These are phyloP conservation scores for Fusarium nematophilum DNA, from an alignment of 2,329 filamentous ascomycete genomes.

Conservation along the genomic window DNA sequence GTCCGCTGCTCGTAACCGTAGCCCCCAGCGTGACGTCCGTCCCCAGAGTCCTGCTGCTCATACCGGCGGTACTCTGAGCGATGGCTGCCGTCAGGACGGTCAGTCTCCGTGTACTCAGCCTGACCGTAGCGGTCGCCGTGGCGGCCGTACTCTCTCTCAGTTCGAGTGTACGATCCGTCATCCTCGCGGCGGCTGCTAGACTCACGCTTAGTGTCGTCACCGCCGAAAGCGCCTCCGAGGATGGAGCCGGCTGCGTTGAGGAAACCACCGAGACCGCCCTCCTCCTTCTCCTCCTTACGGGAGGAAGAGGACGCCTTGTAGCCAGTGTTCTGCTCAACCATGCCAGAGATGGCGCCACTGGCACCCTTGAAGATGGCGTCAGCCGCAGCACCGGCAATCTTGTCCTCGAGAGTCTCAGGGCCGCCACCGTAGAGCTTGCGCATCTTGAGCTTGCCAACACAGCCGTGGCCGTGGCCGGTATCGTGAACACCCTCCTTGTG, in stretches of 20 bases:
- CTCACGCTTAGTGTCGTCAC: conserved; percentile 65
- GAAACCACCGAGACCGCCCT: conserved; percentile 75
- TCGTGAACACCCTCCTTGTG: conserved; percentile 89
- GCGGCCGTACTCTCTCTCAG: conserved; percentile 70
- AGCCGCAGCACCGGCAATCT: conserved; percentile 67
- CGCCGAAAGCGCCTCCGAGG: conserved; percentile 70
- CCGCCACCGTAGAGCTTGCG: conserved; percentile 69
- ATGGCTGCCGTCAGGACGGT: conserved; percentile 67
- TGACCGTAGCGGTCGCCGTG: conserved; percentile 69
- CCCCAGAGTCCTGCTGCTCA: conserved; percentile 64
- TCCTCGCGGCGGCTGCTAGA: conserved; percentile 64
- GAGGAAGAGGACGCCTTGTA: conserved; percentile 51
- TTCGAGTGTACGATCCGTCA: conserved; percentile 71
- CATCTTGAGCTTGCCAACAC: conserved; percentile 81
- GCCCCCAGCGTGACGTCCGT: conserved; percentile 53
- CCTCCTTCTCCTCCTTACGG: conserved; percentile 60
- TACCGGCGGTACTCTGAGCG: conserved; percentile 71
- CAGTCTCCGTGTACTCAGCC: conserved; percentile 69
- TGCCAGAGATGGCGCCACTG: conserved; percentile 61
- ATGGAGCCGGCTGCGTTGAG: conserved; percentile 76
- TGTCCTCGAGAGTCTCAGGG: conserved; percentile 63
- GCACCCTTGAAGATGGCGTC: conserved; percentile 68
- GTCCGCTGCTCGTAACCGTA: conserved; percentile 70
- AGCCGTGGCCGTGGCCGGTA: conserved; percentile 87
- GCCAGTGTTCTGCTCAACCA: conserved; percentile 61